These are phyloP conservation scores for Aspergillus heteromorphus DNA, from an alignment of 495 filamentous ascomycete species.

Conservation along the genomic window DNA sequence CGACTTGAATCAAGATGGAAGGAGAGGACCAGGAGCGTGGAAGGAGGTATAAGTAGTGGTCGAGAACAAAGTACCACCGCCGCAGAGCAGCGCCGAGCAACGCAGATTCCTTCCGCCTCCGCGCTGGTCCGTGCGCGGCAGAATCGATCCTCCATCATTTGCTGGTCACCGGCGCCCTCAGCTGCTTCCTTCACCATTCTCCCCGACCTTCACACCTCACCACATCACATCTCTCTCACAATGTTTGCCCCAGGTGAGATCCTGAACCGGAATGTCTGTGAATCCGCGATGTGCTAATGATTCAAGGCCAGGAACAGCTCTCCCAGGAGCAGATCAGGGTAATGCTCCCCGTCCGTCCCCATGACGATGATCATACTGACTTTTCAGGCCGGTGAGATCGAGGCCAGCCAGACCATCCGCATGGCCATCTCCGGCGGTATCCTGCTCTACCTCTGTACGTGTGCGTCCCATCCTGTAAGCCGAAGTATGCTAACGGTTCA, in stretches of 20 bases:
- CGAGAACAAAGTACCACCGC: no score
- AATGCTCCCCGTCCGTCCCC: slow-evolving; percentile 7
- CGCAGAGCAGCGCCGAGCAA: background rate
- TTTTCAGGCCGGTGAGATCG: slow-evolving; percentile 56
- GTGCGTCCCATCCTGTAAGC: no score
- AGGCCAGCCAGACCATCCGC: slow-evolving; percentile 63
- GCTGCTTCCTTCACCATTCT: slow-evolving; percentile 1
- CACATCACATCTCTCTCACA: slow-evolving; percentile 15
- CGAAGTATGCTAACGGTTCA: no score
- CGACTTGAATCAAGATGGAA: background rate
- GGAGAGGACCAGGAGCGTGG: background rate
- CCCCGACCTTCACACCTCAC: background rate
- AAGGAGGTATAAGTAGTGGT: background rate
- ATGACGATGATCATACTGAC: background rate
- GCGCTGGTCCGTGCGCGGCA: slow-evolving; percentile 16
- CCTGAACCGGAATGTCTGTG: background rate
- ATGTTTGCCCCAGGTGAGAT: slow-evolving; percentile 44
- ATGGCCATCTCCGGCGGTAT: slow-evolving; percentile 56
- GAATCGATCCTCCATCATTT: slow-evolving; percentile 6
- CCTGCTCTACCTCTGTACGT: slow-evolving; percentile 76
- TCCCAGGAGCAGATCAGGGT: slow-evolving; percentile 46
- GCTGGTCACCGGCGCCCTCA: background rate
- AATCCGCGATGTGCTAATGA: background rate
- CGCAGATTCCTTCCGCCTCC: slow-evolving; percentile 10
- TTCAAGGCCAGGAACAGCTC: slow-evolving; percentile 39